Evolutionary conservation across 352 stramenopile genomes (phyloP).

Genomic region (Globisporangium carolinianum): DNA sequence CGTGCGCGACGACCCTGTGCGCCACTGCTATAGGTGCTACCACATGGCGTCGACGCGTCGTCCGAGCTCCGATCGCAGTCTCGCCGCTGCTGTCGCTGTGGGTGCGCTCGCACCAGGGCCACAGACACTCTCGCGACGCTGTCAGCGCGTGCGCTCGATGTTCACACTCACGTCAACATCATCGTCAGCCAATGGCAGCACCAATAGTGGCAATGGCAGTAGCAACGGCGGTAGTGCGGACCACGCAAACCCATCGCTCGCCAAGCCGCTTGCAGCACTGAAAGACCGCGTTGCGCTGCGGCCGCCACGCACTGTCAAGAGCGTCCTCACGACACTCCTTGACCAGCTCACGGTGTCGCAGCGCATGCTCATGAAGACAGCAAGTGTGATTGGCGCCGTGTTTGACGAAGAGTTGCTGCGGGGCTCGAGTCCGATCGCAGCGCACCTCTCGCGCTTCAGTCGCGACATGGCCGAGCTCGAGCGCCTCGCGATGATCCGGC

Average conservation of each 20-base stretch:
- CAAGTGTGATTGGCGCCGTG: constrained; percentile 62
- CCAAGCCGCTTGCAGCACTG: constrained; percentile 23
- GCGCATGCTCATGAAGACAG: constrained; percentile 84
- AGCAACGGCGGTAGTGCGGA: not conserved
- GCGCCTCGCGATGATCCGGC: constrained; percentile 68
- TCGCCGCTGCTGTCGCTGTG: constrained; percentile 18
- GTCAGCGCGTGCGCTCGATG: constrained; percentile 50
- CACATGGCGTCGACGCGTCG: constrained; percentile 61
- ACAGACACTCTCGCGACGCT: constrained; percentile 17
- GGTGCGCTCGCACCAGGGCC: constrained; percentile 17
- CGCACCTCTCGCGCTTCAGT: constrained; percentile 54
- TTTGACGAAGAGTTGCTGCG: constrained; percentile 77
- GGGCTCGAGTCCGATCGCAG: constrained; percentile 60
- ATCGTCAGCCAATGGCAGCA: constrained; percentile 4
- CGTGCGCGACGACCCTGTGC: constrained; percentile 46
- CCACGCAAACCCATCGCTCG: not conserved
- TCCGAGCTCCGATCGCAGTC: constrained; percentile 46
- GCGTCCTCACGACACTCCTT: constrained; percentile 73
- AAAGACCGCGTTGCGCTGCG: constrained; percentile 65
- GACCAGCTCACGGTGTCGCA: constrained; percentile 81
- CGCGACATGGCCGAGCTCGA: constrained; percentile 71
- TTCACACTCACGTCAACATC: constrained; percentile 24
- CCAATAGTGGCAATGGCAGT: not conserved
- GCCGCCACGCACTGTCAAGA: constrained; percentile 75
- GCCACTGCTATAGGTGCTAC: constrained; percentile 74